Evolutionary conservation across 495 filamentous ascomycete species (phyloP).

Genomic region (Neurospora tetraspora): DNA sequence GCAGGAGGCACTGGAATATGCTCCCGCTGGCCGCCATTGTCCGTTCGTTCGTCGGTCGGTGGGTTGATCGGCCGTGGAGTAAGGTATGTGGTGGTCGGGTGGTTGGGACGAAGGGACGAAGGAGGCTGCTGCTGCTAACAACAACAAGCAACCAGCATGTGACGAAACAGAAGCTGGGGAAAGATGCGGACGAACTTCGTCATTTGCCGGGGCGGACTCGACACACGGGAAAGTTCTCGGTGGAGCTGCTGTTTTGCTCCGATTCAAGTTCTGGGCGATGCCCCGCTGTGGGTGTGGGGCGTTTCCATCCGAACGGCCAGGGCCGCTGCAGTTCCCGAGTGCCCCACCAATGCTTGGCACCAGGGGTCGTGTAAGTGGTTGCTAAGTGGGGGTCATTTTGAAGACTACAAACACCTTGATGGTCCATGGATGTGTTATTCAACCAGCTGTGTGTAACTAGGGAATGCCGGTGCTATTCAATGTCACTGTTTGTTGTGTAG

Average conservation of each 20-base stretch:
- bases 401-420: not conserved
- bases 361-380: not conserved
- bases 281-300: not conserved
- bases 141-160: not conserved
- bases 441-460: not conserved
- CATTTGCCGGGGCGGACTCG: not conserved
- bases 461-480: not conserved
- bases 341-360: not conserved
- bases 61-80: not conserved
- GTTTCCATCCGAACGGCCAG: not conserved
- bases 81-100: not conserved
- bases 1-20: not conserved
- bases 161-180: not conserved
- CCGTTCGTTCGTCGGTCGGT: not conserved
- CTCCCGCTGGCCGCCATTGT: not conserved
- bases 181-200: not conserved
- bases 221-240: constrained; percentile 1
- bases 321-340: not conserved
- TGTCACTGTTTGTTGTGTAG: not conserved
- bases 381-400: not conserved
- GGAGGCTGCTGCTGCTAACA: not conserved
- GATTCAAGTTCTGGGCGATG: constrained; percentile 15
- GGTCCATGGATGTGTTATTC: not conserved
- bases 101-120: not conserved
- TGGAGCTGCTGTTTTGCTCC: constrained; percentile 1